Percentiles rank a stretch among this genome's conserved stretches.
phyloP scores from a whole-genome alignment of 768 basidiomycete genomes.

The Holtermanniella nyarrowii region DNA sequence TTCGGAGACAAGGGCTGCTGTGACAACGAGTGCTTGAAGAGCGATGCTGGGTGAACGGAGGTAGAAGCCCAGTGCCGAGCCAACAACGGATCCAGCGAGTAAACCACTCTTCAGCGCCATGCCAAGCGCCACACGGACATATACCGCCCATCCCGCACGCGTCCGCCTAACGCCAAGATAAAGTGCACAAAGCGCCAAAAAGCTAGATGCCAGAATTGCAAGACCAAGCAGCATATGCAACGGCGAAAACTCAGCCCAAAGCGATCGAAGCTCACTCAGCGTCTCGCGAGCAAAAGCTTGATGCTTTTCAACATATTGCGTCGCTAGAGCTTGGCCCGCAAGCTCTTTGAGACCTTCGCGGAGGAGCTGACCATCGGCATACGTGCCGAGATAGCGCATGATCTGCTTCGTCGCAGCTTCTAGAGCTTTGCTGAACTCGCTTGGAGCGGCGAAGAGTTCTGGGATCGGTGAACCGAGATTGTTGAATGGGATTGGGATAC shows the following conservation, averaged over 20 bases:
- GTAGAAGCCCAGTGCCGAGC: constrained; percentile 36
- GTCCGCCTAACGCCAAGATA: constrained; percentile 48
- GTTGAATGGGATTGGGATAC: constrained; percentile 89
- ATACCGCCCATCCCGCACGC: constrained; percentile 35
- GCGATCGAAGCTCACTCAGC: constrained; percentile 60
- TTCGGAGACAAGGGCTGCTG: constrained; percentile 24
- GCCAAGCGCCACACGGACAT: constrained; percentile 45
- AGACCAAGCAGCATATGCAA: constrained; percentile 66
- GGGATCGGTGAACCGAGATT: constrained; percentile 87
- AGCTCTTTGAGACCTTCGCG: not conserved
- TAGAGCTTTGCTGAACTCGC: constrained; percentile 37
- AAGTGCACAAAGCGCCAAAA: constrained; percentile 51
- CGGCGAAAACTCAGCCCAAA: constrained; percentile 93
- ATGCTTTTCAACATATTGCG: constrained; percentile 21
- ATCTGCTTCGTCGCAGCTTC: constrained; percentile 64
- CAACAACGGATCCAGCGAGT: constrained; percentile 45
- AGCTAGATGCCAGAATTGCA: constrained; percentile 50
- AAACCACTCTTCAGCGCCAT: constrained; percentile 48
- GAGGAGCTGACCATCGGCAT: constrained; percentile 57
- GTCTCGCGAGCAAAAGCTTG: constrained; percentile 54
- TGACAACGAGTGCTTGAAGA: constrained; percentile 30
- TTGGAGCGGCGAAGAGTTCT: constrained; percentile 56
- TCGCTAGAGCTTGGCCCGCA: constrained; percentile 10
- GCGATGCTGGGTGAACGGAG: constrained; percentile 13
- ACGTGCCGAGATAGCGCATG: constrained; percentile 61